A percentile compares a stretch with the other conserved stretches of the same genome.
Evolutionary conservation across 1,284 basidiomycete species (phyloP).

Genomic region (Rhodotorula sp.): DNA sequence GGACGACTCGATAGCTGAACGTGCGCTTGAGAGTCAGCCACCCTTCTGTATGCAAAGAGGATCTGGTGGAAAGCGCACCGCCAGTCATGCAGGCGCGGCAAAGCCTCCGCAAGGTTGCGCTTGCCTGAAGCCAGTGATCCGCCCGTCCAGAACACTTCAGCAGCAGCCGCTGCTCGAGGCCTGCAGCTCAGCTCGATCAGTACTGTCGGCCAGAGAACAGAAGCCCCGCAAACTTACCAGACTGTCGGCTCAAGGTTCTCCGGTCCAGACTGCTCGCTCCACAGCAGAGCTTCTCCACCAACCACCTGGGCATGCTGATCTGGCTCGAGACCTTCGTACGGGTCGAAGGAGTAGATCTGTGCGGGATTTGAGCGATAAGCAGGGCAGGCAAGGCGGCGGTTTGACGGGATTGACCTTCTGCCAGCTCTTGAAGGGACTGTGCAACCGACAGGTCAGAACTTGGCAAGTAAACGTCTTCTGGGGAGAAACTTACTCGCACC

Average conservation of each 20-base stretch:
- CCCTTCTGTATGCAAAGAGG: too few species aligned
- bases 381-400: background rate
- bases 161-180: slow-evolving; percentile 73
- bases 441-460: too few species aligned
- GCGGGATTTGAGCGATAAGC: slow-evolving; percentile 26
- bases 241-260: slow-evolving; percentile 69
- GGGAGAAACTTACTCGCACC: slow-evolving; percentile 59
- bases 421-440: slow-evolving; percentile 71
- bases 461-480: too few species aligned
- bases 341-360: slow-evolving; percentile 71
- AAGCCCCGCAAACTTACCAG: too few species aligned
- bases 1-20: slow-evolving; percentile 59
- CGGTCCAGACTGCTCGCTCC: slow-evolving; percentile 74
- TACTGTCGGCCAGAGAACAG: too few species aligned
- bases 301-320: slow-evolving; percentile 58
- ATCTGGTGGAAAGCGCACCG: slow-evolving; percentile 51
- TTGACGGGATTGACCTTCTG: slow-evolving; percentile 56
- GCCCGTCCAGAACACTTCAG: slow-evolving; percentile 82
- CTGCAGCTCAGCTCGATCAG: background rate
- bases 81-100: slow-evolving; percentile 74
- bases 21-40: background rate
- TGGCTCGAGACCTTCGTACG: slow-evolving; percentile 60
- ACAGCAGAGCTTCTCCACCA: slow-evolving; percentile 73
- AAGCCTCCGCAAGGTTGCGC: slow-evolving; percentile 62
- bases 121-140: slow-evolving; percentile 52